Percentiles rank a stretch among this genome's conserved stretches.
These are phyloP conservation scores for Penicillium sp. DNA, from an alignment of 2,329 filamentous ascomycete genomes.

Conservation along the genomic window DNA sequence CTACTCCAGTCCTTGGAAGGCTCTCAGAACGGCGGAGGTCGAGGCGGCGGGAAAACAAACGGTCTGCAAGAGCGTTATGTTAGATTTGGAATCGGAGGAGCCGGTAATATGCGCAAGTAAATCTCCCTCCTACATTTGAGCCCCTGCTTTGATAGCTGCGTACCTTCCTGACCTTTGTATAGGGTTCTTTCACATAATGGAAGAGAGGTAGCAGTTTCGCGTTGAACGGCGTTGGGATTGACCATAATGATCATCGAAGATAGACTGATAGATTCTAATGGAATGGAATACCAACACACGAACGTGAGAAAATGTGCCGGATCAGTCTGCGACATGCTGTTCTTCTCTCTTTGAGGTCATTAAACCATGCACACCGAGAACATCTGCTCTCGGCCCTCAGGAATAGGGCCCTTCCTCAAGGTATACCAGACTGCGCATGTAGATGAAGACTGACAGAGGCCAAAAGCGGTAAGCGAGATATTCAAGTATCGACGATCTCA, in stretches of 20 bases:
- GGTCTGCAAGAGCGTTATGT: constrained; percentile 19
- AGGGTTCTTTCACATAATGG: constrained; percentile 9
- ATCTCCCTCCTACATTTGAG: neutral
- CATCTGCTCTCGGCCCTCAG: no score
- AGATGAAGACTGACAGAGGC: no score
- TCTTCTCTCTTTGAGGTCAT: no score
- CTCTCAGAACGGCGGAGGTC: neutral
- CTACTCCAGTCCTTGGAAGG: constrained; percentile 12
- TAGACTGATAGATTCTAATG: neutral
- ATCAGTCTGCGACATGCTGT: no score
- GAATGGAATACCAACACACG: no score
- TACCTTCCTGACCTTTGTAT: constrained; percentile 5
- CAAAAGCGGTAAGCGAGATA: no score
- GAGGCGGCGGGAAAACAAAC: neutral
- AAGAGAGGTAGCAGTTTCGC: neutral
- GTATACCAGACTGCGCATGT: no score
- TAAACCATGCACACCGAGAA: no score
- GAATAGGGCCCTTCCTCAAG: no score
- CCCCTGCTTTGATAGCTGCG: neutral
- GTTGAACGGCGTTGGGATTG: neutral
- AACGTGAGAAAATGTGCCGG: neutral
- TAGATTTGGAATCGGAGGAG: constrained; percentile 23
- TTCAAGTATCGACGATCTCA: no score
- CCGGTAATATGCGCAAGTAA: constrained; percentile 25
- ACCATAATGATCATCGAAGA: neutral